Evolutionary conservation across 2,329 filamentous ascomycete species (phyloP), one percentile per base, ranked within the genome.

Genomic region (Diplodia sapinea): DNA sequence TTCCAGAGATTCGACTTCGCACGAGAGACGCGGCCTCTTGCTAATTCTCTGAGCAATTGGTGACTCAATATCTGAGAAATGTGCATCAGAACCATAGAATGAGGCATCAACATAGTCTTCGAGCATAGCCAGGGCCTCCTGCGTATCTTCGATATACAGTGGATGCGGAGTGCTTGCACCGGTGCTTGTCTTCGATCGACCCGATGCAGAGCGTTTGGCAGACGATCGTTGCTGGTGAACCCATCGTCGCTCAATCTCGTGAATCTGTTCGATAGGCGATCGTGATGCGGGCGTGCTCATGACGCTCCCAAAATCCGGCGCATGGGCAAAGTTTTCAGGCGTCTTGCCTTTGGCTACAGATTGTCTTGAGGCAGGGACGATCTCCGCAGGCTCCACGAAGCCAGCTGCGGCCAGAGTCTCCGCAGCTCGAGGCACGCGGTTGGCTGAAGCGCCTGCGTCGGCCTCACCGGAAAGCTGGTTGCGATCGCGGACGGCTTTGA

Each of bases 101-200:
- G 73, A 72, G 17, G 70, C 12, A 52, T 59, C 26, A 1, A 83
- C 62, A 55, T 83, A 80, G 56, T 79, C 83, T 68, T 83, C 77
- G 11, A 83, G 64, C 2, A 74, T 79, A 40, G 75, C 72, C 50
- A 74, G 75, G 17, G 79, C 81, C 29, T 80, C 67, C 69, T 83
- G 82, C 6, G 82, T 82, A 65, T 82, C 78, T 36, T 82, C 80
- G 31, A 83, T 72, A 56, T 77, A 79, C 5, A 57, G 20, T 2
- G 43, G 54, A 12, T 31, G 33, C 7, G 63, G 59, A 29, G 26
- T 17, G 13, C 64, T 66, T 15, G 23, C 55, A 3, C 40, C 15
- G 12, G 29, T 67, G 29, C 38, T 54, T 23, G 31, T 36, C 26
- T 38, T 38, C 15, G 52, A 31, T n/a, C 20, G 20, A 9, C 64